Evolutionary conservation across 306 rosid species (phyloP), one percentile per base, ranked within the genome.

Genomic region (Hippophae rhamnoides): DNA sequence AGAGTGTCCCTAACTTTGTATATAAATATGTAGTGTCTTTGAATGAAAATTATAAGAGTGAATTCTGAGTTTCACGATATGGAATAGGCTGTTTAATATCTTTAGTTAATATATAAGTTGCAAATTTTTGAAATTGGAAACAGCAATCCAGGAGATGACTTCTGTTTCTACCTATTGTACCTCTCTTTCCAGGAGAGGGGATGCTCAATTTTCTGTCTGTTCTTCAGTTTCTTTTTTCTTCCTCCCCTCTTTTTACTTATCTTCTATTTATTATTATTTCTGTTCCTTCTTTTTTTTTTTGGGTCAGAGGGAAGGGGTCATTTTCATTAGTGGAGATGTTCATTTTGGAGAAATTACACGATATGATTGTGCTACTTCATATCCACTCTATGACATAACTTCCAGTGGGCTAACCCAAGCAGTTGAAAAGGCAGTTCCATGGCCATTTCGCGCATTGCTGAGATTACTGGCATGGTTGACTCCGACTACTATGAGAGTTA

Each of bases 281-380:
- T 31, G 38, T 70, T 68, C 60, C 43, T 54, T 13, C 38, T 59
- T 58, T 60, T 69, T 63, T 47, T 74, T 18, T 18, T 18, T 18
- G 23, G 63, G 56, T 61, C 75, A 88, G 96, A 81, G 94, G 67
- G 66, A 72, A 43, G 94, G 88, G 67, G 84, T 80, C 50, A 47
- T 84, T 75, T 88, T 88, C 60, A 76, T 84, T 42, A 88, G 96
- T 47, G 96, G 96, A 52, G 96, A 88, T 75, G 96, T 88, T 76
- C 96, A 88, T 78, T 88, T 84, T 54, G 94, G 94, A 70, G 94
- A 88, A 76, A 78, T 88, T 58, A 68, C 89, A 38, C 81, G 84
- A 67, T 82, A 78, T 74, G 96, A 87, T 66, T 87, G 96, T 60
- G 89, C 82, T 14, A 41, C 78, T 65, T 82, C 73, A 74, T 88